phyloP scores from a whole-genome alignment of 768 basidiomycete genomes.

The Kwoniella europaea region DNA sequence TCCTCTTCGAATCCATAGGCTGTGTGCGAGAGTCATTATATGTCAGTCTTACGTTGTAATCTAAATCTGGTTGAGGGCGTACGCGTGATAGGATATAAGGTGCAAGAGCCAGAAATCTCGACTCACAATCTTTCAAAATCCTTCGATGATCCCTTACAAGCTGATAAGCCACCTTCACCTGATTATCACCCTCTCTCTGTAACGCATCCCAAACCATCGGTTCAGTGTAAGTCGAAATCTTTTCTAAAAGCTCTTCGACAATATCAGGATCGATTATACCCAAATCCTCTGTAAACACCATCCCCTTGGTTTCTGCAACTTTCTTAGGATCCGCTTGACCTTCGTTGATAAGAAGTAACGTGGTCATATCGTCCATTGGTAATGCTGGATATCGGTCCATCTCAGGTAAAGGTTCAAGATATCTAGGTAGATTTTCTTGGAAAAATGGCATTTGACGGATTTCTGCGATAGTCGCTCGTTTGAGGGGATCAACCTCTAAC shows the following conservation, averaged over 20 bases:
- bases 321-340: conserved; percentile 51
- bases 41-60: no score
- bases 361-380: conserved; percentile 47
- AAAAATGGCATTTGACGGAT: conserved; percentile 92
- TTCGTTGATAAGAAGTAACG: conserved; percentile 48
- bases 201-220: conserved; percentile 88
- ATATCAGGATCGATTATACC: conserved; percentile 91
- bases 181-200: conserved; percentile 84
- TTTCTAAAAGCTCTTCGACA: conserved; percentile 75
- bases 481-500: conserved; percentile 92
- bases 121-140: conserved; percentile 81
- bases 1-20: conserved; percentile 68
- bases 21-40: conserved; percentile 58
- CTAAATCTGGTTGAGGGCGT: no score
- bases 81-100: no score
- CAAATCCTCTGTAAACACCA: conserved; percentile 78
- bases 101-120: not conserved
- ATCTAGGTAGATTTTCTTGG: conserved; percentile 78
- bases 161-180: conserved; percentile 96
- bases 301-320: conserved; percentile 52
- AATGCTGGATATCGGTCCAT: conserved; percentile 51
- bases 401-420: conserved; percentile 78
- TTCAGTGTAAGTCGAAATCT: conserved; percentile 75
- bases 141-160: conserved; percentile 85
- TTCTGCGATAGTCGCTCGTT: conserved; percentile 89